Evolutionary conservation across 371 early-diverging fungal species (phyloP), one percentile per base, ranked within the genome.

Genomic region (Mucor lusitanicus): DNA sequence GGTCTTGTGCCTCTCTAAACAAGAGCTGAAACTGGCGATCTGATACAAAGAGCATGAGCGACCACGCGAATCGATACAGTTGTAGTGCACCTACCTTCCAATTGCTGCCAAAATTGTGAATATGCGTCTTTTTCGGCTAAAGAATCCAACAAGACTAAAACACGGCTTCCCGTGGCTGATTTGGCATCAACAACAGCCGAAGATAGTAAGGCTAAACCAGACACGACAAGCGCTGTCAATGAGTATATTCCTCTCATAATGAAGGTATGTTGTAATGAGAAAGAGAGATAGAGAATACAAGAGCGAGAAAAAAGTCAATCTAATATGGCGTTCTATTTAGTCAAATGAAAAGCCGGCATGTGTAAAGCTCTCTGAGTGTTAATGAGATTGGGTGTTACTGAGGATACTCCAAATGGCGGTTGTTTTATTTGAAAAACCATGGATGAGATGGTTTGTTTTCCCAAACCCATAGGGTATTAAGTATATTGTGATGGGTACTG

Each of bases 71-170:
- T 23, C 2, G 19, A 30, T n/a, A 37, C 12, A 23, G 27, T 12
- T 25, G 1, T 21, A n/a, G 3, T 11, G 25, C 6, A 56, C 15
- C 64, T 80, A 91, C 92, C 89, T 85, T 84, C 63, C 57, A 94
- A 76, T 37, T 86, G 75, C 25, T 73, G 75, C 83, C 92, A 88
- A 67, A 92, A 88, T 17, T 74, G 81, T 27, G 84, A 78, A 71
- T 88, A 93, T 6, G 63, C 25, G 17, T 69, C 73, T 65, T 86
- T 78, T 13, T 86, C 81, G 32, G 76, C 79, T 9, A 86, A 68
- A 30, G 82, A 80, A 63, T 94, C 92, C 33, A 94, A 81, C 25
- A 96, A 75, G 12, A 94, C 94, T 35, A 96, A 82, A 2, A 91
- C 81, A 48, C 91, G 88, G 56, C 74, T 46, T 19, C 94, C 95